A percentile compares a stretch with the other conserved stretches of the same genome.
Evolutionary conservation across 345 rosid genomes (phyloP).

Genomic region (Sonneratia caseolaris): DNA sequence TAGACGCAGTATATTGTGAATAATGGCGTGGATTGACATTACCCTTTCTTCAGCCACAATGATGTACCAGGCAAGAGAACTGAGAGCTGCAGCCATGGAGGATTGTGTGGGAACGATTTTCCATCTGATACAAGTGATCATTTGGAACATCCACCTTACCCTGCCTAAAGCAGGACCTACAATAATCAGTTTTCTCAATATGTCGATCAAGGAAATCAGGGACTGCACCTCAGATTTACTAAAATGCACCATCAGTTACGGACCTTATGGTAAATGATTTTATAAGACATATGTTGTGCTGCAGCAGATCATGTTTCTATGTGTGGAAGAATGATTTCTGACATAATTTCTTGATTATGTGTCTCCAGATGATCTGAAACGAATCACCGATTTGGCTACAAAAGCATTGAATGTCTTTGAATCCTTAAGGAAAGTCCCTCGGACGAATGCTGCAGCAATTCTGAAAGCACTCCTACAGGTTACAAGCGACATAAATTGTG

Average conservation of each 20-base stretch:
- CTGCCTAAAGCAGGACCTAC: neutral
- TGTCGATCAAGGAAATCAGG: neutral
- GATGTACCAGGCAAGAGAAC: too few relatives aligned
- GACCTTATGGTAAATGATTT: neutral
- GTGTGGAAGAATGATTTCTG: neutral
- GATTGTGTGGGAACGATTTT: neutral
- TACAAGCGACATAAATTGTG: neutral
- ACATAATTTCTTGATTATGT: neutral
- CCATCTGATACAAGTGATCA: neutral
- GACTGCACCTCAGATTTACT: neutral
- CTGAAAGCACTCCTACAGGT: neutral
- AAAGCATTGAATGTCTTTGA: neutral
- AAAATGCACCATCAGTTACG: neutral
- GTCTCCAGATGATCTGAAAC: neutral
- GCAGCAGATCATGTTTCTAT: neutral
- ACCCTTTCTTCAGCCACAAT: neutral
- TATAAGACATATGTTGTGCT: neutral
- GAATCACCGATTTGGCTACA: neutral
- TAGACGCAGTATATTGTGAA: too few relatives aligned
- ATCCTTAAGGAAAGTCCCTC: neutral
- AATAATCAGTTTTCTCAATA: neutral
- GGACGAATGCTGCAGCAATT: neutral
- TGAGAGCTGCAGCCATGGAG: neutral
- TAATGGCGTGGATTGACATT: neutral
- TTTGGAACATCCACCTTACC: neutral